These are phyloP conservation scores for Saturnispora dispora DNA, from an alignment of 805 yeast genomes.

Conservation along the genomic window DNA sequence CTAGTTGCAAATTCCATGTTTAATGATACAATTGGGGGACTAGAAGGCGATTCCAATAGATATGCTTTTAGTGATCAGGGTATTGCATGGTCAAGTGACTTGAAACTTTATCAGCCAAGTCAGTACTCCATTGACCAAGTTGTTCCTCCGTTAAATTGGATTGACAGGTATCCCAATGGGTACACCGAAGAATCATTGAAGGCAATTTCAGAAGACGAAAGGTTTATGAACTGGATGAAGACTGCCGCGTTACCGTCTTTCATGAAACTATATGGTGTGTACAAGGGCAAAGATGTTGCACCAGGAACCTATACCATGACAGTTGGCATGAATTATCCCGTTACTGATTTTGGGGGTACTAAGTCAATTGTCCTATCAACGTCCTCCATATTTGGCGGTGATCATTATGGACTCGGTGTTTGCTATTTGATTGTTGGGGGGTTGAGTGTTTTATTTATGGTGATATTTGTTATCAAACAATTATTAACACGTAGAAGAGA, in stretches of 20 bases:
- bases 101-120: slow-evolving; percentile 63
- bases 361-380: slow-evolving; percentile 78
- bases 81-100: slow-evolving; percentile 83
- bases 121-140: slow-evolving; percentile 56
- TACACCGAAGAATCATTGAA: slow-evolving; percentile 79
- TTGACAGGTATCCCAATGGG: slow-evolving; percentile 68
- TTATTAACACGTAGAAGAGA: slow-evolving; percentile 38
- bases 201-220: slow-evolving; percentile 66
- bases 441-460: slow-evolving; percentile 58
- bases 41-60: slow-evolving; percentile 26
- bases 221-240: slow-evolving; percentile 95
- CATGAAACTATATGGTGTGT: slow-evolving; percentile 62
- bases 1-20: slow-evolving; percentile 86
- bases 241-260: slow-evolving; percentile 91
- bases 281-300: not conserved
- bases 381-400: slow-evolving; percentile 76
- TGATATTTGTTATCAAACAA: slow-evolving; percentile 49
- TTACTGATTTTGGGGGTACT: slow-evolving; percentile 76
- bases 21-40: slow-evolving; percentile 68
- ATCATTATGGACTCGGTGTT: slow-evolving; percentile 76
- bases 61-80: slow-evolving; percentile 40
- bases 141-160: slow-evolving; percentile 95
- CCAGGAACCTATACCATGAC: slow-evolving; percentile 63
- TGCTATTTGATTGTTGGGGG: slow-evolving; percentile 82
- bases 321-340: slow-evolving; percentile 75